These are phyloP conservation scores for Omphalotus olearius DNA, from an alignment of 1,284 basidiomycete genomes.

Conservation along the genomic window DNA sequence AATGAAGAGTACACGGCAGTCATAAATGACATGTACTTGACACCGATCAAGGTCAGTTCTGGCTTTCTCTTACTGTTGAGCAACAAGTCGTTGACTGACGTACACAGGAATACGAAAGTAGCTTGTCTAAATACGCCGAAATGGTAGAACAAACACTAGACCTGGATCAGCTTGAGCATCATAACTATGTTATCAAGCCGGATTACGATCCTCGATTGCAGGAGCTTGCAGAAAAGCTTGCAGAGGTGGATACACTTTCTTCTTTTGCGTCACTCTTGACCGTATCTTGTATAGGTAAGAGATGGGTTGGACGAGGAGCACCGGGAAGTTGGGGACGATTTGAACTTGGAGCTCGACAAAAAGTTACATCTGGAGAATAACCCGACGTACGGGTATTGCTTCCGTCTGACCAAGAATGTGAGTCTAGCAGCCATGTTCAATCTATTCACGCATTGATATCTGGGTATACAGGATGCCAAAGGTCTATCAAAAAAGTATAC, in stretches of 20 bases:
- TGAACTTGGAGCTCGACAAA: slow-evolving; percentile 89
- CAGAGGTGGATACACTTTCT: slow-evolving; percentile 36
- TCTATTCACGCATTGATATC: neutral
- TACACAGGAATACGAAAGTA: slow-evolving; percentile 55
- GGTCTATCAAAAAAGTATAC: slow-evolving; percentile 75
- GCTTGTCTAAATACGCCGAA: slow-evolving; percentile 77
- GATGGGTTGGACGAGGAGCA: slow-evolving; percentile 89
- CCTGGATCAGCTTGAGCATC: slow-evolving; percentile 76
- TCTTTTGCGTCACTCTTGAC: neutral
- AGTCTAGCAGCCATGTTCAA: slow-evolving; percentile 24
- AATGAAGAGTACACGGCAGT: slow-evolving; percentile 47
- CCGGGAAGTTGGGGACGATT: slow-evolving; percentile 62
- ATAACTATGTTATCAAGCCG: slow-evolving; percentile 92
- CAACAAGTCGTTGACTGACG: neutral
- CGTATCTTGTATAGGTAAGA: slow-evolving; percentile 41
- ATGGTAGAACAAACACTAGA: slow-evolving; percentile 98
- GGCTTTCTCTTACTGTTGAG: neutral
- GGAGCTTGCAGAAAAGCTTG: slow-evolving; percentile 65
- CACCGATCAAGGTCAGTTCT: slow-evolving; percentile 50
- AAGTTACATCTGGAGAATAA: slow-evolving; percentile 97
- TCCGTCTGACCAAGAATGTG: slow-evolving; percentile 89
- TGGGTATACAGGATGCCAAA: slow-evolving; percentile 79
- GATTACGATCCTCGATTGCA: slow-evolving; percentile 83
- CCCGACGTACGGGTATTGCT: slow-evolving; percentile 87
- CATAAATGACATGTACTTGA: slow-evolving; percentile 66